Percentiles rank a stretch among this genome's conserved stretches.
Evolutionary conservation across 805 yeast genomes (phyloP).

Genomic region (Jamesozyma gamospora): DNA sequence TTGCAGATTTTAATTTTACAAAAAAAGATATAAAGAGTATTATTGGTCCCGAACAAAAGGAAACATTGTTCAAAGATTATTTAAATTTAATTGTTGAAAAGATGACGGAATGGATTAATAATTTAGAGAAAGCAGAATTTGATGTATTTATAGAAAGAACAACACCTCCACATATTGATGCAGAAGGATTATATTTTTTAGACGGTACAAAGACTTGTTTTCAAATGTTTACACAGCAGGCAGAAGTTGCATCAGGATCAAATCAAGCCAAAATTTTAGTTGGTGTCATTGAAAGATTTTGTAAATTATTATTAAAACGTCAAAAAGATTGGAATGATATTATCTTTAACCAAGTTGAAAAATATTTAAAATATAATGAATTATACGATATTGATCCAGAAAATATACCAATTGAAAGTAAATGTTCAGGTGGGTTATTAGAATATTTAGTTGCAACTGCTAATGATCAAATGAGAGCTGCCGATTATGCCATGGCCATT

Average conservation of each 20-base stretch:
- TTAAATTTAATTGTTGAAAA: slow-evolving; percentile 58
- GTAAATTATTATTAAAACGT: slow-evolving; percentile 47
- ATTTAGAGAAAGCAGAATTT: slow-evolving; percentile 57
- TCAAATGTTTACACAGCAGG: slow-evolving; percentile 80
- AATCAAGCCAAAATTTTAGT: slow-evolving; percentile 71
- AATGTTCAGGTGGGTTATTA: slow-evolving; percentile 62
- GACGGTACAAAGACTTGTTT: slow-evolving; percentile 74
- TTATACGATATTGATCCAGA: slow-evolving; percentile 27
- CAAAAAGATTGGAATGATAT: slow-evolving; percentile 52
- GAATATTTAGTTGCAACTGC: slow-evolving; percentile 78
- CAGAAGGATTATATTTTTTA: slow-evolving; percentile 53
- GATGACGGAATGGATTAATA: slow-evolving; percentile 77
- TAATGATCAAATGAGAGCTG: slow-evolving; percentile 70
- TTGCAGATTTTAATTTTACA: slow-evolving; percentile 39
- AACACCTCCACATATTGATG: slow-evolving; percentile 64
- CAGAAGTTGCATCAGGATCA: slow-evolving; percentile 77
- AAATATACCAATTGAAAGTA: slow-evolving; percentile 30
- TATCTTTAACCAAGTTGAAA: slow-evolving; percentile 44
- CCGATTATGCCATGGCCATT: slow-evolving; percentile 60
- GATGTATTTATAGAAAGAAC: slow-evolving; percentile 52
- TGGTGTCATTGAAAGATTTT: slow-evolving; percentile 69
- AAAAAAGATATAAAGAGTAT: slow-evolving; percentile 42
- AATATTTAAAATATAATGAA: slow-evolving; percentile 28
- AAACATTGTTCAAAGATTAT: slow-evolving; percentile 67
- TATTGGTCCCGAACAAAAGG: slow-evolving; percentile 64